A percentile compares a stretch with the other conserved stretches of the same genome.
Conservation (phyloP, 2,329 filamentous ascomycete species). For the Aspergillus pseudoviridinutans region DNA sequence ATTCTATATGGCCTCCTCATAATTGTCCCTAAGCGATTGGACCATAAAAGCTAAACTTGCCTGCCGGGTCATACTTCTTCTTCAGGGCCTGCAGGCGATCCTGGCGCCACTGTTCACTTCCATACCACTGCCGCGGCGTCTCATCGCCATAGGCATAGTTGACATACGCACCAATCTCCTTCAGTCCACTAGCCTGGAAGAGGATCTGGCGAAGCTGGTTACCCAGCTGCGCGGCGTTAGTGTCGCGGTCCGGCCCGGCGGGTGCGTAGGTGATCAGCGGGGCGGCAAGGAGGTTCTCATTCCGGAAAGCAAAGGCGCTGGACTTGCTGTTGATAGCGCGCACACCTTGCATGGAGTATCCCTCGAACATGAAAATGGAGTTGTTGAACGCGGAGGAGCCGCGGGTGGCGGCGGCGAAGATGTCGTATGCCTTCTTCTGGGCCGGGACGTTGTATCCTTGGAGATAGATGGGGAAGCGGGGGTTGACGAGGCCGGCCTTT, state of each 20-base stretch:
- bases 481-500: slow-evolving; percentile 39
- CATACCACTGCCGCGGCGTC: slow-evolving; percentile 25
- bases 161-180: slow-evolving; percentile 25
- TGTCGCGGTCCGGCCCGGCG: slow-evolving; percentile 17
- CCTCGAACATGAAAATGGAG: slow-evolving; percentile 55
- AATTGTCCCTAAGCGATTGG: slow-evolving; percentile 17
- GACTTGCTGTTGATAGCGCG: slow-evolving; percentile 31
- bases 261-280: slow-evolving; percentile 31
- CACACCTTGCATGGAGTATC: slow-evolving; percentile 49
- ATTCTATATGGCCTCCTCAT: not conserved
- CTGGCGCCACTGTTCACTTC: slow-evolving; percentile 30
- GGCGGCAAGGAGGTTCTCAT: slow-evolving; percentile 40
- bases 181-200: slow-evolving; percentile 14
- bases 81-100: slow-evolving; percentile 29
- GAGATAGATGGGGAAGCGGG: slow-evolving; percentile 45
- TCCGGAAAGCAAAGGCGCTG: slow-evolving; percentile 47
- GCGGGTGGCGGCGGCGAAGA: slow-evolving; percentile 33
- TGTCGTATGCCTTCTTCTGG: slow-evolving; percentile 34
- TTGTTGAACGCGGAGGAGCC: slow-evolving; percentile 30
- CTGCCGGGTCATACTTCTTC: slow-evolving; percentile 32
- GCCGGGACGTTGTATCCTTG: slow-evolving; percentile 37
- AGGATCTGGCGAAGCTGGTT: slow-evolving; percentile 27
- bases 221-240: slow-evolving; percentile 24
- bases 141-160: slow-evolving; percentile 31
- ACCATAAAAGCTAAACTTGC: slow-evolving; percentile 27